Evolutionary conservation across 164 flowering plant species (phyloP), one percentile per base, ranked within the genome.

Genomic region (Houttuynia cordata): DNA sequence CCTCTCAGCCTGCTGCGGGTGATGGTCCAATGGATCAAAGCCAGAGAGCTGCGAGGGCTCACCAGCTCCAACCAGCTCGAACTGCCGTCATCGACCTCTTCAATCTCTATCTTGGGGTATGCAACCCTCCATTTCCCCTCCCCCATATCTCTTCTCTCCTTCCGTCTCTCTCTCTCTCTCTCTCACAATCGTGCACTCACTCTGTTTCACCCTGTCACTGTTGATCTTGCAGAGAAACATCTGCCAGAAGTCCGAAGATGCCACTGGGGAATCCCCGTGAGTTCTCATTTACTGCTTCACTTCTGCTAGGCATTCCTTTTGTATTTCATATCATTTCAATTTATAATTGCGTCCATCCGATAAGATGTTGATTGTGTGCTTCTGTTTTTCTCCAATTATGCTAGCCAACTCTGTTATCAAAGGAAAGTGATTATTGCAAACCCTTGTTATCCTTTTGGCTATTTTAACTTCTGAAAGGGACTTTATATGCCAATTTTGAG

Each of bases 91-190:
- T 69, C 67, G 92, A 92, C 63, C 92, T 92, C 69, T 92, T 92
- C 83, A 86, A 92, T 64, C 85, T 83, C 69, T 88, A 87, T 70
- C 73, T 92, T 45, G 98, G 98, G 62, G 97, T 74, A 51, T 22
- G 18, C 18, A n/a, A 0, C 51, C 34, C 47, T 24, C 7, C n/a
- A n/a, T n/a, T n/a, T n/a, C 25, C 19, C 64, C 54, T 25, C 54
- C 42, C 51, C 23, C 39, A 37, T n/a, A n/a, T n/a, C 30, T 30
- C 9, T 4, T 51, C 37, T 21, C 53, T 25, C 4, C n/a, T 41
- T 24, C 30, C 39, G 53, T 57, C 20, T n/a, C 21, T 53, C 18
- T 17, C 25, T 56, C 41, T 53, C 15, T 6, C 24, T 18, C 6
- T 52, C 53, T 55, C 53, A 14, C 49, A 42, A 42, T 42, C 49